Evolutionary conservation across 2,329 filamentous ascomycete species (phyloP).

Genomic region (Alternaria consortialis): DNA sequence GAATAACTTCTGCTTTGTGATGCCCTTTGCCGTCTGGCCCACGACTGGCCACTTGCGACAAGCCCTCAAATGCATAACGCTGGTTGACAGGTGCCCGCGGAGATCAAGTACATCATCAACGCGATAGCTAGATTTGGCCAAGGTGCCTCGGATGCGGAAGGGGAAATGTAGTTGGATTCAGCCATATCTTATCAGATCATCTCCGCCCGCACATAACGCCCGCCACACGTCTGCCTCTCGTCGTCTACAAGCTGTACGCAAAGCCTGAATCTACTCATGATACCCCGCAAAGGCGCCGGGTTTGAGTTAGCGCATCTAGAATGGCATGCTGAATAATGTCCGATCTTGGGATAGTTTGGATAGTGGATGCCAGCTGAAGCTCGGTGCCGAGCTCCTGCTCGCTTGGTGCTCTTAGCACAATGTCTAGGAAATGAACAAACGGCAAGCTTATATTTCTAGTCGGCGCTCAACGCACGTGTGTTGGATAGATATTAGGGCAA

Average conservation of each 20-base stretch:
- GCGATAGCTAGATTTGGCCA: conserved; percentile 27
- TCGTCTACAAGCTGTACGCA: background rate
- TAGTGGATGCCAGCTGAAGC: background rate
- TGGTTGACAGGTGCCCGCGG: conserved; percentile 13
- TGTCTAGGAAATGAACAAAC: background rate
- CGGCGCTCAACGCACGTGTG: background rate
- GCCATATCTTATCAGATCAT: conserved; percentile 43
- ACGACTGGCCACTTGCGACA: background rate
- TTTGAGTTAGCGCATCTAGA: conserved; percentile 7
- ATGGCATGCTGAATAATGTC: conserved; percentile 10
- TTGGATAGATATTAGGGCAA: background rate
- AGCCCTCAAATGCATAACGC: conserved; percentile 1
- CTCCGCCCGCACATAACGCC: conserved; percentile 24
- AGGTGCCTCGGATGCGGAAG: conserved; percentile 18
- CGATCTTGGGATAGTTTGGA: conserved; percentile 2
- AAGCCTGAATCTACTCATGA: conserved; percentile 9
- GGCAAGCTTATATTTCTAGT: background rate
- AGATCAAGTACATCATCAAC: conserved; percentile 21
- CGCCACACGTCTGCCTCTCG: conserved; percentile 5
- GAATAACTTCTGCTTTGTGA: background rate
- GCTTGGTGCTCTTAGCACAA: background rate
- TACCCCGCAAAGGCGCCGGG: conserved; percentile 5
- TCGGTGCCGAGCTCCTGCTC: background rate
- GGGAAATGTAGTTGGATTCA: conserved; percentile 23
- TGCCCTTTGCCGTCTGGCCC: background rate